Evolutionary conservation across 306 rosid genomes (phyloP).

Genomic region (Vachellia pachyceras): DNA sequence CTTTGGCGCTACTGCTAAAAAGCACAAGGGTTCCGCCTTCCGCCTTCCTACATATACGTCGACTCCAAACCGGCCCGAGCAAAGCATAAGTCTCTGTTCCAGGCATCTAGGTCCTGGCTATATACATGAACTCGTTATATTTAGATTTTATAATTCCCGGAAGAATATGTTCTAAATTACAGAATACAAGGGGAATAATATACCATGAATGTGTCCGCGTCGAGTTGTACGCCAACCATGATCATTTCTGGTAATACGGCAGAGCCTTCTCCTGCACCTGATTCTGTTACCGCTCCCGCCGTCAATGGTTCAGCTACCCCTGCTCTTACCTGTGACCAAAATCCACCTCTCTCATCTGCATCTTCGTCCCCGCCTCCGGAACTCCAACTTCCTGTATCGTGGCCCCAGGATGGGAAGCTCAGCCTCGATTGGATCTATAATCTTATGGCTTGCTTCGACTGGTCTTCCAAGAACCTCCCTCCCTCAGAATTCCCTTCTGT

Average conservation of each 20-base stretch:
- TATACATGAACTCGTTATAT: neutral
- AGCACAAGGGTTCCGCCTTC: neutral
- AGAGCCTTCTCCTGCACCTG: conserved; percentile 28
- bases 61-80: neutral
- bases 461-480: conserved; percentile 65
- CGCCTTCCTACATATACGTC: no score
- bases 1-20: no score
- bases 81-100: neutral
- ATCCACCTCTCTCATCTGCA: neutral
- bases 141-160: neutral
- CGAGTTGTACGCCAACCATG: conserved; percentile 36
- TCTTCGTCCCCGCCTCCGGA: conserved; percentile 38
- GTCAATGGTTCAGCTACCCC: conserved; percentile 22
- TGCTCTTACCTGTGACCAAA: neutral
- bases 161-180: neutral
- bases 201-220: neutral
- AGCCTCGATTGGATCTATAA: conserved; percentile 65
- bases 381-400: conserved; percentile 52
- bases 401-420: conserved; percentile 66
- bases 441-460: conserved; percentile 65
- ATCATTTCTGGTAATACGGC: conserved; percentile 38
- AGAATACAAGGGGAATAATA: neutral
- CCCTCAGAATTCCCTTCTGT: conserved; percentile 65
- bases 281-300: conserved; percentile 21
- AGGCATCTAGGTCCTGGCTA: no score